A percentile compares a stretch with the other conserved stretches of the same genome.
These are phyloP conservation scores for Falciphora oryzae DNA, from an alignment of 2,329 filamentous ascomycete genomes.

Conservation along the genomic window DNA sequence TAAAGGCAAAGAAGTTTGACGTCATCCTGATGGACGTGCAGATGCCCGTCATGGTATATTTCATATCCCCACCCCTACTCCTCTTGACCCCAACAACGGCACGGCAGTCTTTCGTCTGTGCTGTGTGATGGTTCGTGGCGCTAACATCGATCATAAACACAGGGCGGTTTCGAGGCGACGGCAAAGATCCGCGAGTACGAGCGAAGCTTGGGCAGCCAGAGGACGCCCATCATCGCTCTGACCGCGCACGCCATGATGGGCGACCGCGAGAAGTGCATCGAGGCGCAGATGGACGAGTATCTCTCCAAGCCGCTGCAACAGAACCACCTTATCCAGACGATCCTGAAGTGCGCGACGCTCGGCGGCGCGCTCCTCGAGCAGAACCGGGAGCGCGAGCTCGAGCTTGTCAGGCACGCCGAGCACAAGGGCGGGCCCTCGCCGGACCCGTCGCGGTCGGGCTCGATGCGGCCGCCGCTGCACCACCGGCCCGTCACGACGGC, in stretches of 20 bases:
- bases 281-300: constrained; percentile 99
- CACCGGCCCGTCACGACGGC: constrained; percentile 59
- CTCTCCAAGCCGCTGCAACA: constrained; percentile 61
- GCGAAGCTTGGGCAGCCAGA: constrained; percentile 67
- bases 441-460: constrained; percentile 21
- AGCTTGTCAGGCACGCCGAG: constrained; percentile 29
- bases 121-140: constrained; percentile 7
- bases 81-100: background rate
- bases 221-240: constrained; percentile 92
- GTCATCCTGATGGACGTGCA: constrained; percentile 99
- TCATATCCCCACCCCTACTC: constrained; percentile 12
- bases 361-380: constrained; percentile 78
- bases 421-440: constrained; percentile 21
- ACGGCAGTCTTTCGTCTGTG: constrained; percentile 9
- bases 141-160: constrained; percentile 27
- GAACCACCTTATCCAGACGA: constrained; percentile 34
- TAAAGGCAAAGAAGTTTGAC: constrained; percentile 89
- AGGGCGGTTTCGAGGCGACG: constrained; percentile 95
- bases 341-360: constrained; percentile 91
- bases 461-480: constrained; percentile 9
- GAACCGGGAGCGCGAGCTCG: constrained; percentile 55
- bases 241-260: constrained; percentile 99
- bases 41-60: constrained; percentile 93
- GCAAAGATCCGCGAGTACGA: constrained; percentile 96
- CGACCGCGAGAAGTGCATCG: constrained; percentile 95